Conservation (phyloP, 352 stramenopile species). For the Pythium utonaiense region DNA sequence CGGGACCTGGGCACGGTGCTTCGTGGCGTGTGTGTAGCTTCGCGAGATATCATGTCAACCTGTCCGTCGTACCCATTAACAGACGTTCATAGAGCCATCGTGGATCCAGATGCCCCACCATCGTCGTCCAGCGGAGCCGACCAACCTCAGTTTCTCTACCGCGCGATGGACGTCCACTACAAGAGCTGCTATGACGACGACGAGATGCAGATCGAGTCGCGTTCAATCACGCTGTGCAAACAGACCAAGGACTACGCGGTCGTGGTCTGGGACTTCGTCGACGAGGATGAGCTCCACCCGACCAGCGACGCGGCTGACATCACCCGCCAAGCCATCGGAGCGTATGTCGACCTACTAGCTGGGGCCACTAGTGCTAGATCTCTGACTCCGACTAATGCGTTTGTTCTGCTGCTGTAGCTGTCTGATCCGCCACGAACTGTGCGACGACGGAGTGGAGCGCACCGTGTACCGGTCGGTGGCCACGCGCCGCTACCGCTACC, state of each 20-base stretch:
- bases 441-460: slow-evolving; percentile 8
- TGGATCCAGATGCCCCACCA: slow-evolving; percentile 7
- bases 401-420: slow-evolving; percentile 1
- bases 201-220: slow-evolving; percentile 25
- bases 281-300: slow-evolving; percentile 28
- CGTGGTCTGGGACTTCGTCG: slow-evolving; percentile 30
- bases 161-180: slow-evolving; percentile 10
- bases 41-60: slow-evolving; percentile 22
- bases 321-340: slow-evolving; percentile 18
- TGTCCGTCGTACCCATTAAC: slow-evolving; percentile 27
- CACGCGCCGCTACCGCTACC: slow-evolving; percentile 12
- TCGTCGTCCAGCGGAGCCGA: background rate
- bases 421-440: slow-evolving; percentile 7
- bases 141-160: slow-evolving; percentile 1
- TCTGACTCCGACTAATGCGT: background rate
- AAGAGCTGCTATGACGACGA: slow-evolving; percentile 4
- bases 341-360: too few species aligned
- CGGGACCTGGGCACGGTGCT: slow-evolving; percentile 23
- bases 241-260: slow-evolving; percentile 25
- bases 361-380: too few species aligned
- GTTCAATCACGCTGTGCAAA: slow-evolving; percentile 23
- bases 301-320: slow-evolving; percentile 17
- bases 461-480: slow-evolving; percentile 7
- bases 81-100: slow-evolving; percentile 16
- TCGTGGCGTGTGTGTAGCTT: slow-evolving; percentile 21